A percentile compares a stretch with the other conserved stretches of the same genome.
These are phyloP conservation scores for Fraxinus angustifolia DNA, from an alignment of 305 asterid species.

Conservation along the genomic window DNA sequence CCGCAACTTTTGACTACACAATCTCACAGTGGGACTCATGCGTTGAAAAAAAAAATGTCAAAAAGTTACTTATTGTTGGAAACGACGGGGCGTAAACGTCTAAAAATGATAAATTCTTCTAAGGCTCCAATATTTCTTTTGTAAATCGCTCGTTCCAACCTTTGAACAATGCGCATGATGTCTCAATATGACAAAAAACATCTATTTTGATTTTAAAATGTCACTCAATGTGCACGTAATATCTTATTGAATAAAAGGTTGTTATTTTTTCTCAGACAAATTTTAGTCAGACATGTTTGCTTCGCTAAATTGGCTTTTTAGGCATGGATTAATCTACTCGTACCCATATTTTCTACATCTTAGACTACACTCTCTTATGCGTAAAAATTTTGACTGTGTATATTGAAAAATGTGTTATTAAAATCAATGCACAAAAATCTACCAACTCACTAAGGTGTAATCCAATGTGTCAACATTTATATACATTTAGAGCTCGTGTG, in stretches of 20 bases:
- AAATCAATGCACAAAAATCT: not conserved
- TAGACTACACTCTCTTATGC: not conserved
- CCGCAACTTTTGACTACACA: no score
- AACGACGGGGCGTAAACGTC: not conserved
- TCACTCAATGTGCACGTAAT: not conserved
- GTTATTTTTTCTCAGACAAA: not conserved
- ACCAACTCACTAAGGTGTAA: not conserved
- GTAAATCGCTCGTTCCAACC: not conserved
- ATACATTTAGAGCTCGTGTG: no score
- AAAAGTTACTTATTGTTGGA: no score
- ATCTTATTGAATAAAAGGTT: not conserved
- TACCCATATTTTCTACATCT: not conserved
- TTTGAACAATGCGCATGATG: not conserved
- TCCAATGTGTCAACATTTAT: not conserved
- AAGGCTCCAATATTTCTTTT: not conserved
- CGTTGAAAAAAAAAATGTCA: no score
- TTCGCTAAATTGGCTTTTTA: not conserved
- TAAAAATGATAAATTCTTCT: not conserved
- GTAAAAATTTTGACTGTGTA: not conserved
- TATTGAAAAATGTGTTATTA: no score
- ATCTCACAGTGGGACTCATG: no score
- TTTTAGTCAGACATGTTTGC: not conserved
- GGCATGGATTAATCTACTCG: not conserved
- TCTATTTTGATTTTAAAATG: not conserved
- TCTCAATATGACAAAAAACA: not conserved